Conservation (phyloP, 345 rosid species). For the Trapa incisa region DNA sequence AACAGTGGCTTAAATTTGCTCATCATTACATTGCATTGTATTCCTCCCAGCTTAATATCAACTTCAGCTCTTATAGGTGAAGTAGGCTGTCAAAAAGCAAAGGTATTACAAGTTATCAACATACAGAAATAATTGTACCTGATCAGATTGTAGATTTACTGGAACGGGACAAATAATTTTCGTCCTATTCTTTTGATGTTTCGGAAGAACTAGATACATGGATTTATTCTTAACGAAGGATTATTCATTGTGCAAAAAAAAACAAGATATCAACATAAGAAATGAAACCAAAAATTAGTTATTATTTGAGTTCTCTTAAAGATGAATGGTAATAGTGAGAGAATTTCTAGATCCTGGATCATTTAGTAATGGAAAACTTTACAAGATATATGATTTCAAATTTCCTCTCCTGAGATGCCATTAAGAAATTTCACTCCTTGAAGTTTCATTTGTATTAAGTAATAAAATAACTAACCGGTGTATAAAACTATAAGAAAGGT, state of each 20-base stretch:
- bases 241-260: background rate
- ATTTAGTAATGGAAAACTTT: background rate
- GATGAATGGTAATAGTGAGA: background rate
- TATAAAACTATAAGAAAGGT: background rate
- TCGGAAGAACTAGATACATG: no score
- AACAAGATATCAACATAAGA: background rate
- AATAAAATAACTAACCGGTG: background rate
- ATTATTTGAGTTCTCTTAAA: background rate
- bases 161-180: no score
- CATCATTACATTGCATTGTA: constrained; percentile 57
- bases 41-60: constrained; percentile 93
- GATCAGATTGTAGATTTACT: no score
- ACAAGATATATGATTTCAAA: background rate
- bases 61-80: constrained; percentile 81
- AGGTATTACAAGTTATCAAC: constrained; percentile 6
- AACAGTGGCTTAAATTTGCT: constrained; percentile 79
- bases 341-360: constrained; percentile 1
- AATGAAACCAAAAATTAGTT: background rate
- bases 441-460: background rate
- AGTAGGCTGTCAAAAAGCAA: constrained; percentile 29
- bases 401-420: background rate
- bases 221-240: no score
- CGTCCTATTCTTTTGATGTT: no score
- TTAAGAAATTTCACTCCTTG: background rate
- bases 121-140: no score